Evolutionary conservation across 2,329 filamentous ascomycete genomes (phyloP).

Genomic region (Cercospora canescens): DNA sequence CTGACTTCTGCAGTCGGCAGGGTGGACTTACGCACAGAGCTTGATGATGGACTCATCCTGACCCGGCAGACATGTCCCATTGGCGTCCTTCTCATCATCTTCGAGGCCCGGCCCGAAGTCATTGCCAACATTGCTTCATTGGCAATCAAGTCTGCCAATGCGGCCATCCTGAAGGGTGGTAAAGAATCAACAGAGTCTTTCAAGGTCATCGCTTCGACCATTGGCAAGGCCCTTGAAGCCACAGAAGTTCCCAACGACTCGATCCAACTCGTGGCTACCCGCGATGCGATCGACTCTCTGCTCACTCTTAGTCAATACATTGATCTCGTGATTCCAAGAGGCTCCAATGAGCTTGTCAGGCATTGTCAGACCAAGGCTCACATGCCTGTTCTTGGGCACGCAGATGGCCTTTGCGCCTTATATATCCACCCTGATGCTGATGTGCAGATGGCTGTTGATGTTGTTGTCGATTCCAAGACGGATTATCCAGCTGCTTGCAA

Average conservation of each 20-base stretch:
- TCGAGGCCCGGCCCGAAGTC: slow-evolving; percentile 95
- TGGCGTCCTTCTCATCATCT: slow-evolving; percentile 96
- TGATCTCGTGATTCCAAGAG: slow-evolving; percentile 91
- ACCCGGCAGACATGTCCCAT: slow-evolving; percentile 93
- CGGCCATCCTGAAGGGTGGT: slow-evolving; percentile 93
- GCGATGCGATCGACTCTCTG: slow-evolving; percentile 87
- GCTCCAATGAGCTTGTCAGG: slow-evolving; percentile 84
- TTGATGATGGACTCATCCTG: slow-evolving; percentile 83
- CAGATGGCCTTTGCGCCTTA: slow-evolving; percentile 86
- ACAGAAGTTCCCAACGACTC: slow-evolving; percentile 81
- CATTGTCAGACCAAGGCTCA: slow-evolving; percentile 89
- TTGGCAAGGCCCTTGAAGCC: slow-evolving; percentile 71
- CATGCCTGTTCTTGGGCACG: slow-evolving; percentile 94
- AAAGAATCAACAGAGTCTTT: slow-evolving; percentile 98
- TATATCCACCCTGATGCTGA: slow-evolving; percentile 83
- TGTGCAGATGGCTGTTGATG: slow-evolving; percentile 66
- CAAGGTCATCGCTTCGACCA: slow-evolving; percentile 80
- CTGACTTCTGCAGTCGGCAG: slow-evolving; percentile 66
- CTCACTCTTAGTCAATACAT: slow-evolving; percentile 83
- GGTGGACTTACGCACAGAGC: slow-evolving; percentile 75
- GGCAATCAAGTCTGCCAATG: slow-evolving; percentile 95
- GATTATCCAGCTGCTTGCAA: slow-evolving; percentile 97
- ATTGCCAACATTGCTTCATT: slow-evolving; percentile 97
- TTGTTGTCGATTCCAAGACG: slow-evolving; percentile 89
- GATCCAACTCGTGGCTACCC: slow-evolving; percentile 89